These are phyloP conservation scores for Dionaea muscipula DNA, from an alignment of 179 eudicot genomes.

Conservation along the genomic window DNA sequence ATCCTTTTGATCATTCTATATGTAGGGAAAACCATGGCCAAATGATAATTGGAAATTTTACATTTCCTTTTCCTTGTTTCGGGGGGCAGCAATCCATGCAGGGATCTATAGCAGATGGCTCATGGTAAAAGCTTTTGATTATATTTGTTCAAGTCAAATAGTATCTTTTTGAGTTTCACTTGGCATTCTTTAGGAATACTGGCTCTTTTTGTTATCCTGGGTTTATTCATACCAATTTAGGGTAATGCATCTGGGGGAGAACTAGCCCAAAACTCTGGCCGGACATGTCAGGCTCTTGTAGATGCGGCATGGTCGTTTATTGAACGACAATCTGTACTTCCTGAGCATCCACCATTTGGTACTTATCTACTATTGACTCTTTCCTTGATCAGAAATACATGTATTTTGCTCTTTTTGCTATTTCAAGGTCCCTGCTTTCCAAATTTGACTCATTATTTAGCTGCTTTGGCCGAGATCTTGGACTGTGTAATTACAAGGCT, in stretches of 20 bases:
- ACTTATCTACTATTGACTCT: conserved; percentile 7
- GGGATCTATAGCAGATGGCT: conserved; percentile 82
- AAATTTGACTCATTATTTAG: too few species aligned
- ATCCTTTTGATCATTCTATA: conserved; percentile 8
- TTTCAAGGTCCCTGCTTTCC: too few species aligned
- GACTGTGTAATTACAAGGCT: too few species aligned
- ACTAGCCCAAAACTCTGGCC: conserved; percentile 59
- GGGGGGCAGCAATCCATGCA: conserved; percentile 81
- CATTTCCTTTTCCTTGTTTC: conserved; percentile 81
- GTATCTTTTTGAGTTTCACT: background rate
- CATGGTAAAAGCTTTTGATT: conserved; percentile 34
- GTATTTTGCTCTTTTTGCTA: background rate
- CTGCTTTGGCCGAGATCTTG: too few species aligned
- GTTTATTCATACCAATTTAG: conserved; percentile 21
- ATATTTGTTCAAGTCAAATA: background rate
- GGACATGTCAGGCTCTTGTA: conserved; percentile 46
- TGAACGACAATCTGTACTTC: conserved; percentile 50
- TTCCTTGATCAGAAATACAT: background rate
- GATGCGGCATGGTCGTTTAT: conserved; percentile 67
- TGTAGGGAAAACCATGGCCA: conserved; percentile 92
- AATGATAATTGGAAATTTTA: conserved; percentile 85
- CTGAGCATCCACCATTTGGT: conserved; percentile 56
- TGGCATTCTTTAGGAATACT: background rate
- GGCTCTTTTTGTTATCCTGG: background rate
- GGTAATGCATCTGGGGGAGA: conserved; percentile 97